Evolutionary conservation across 139 green algal species (phyloP).

Genomic region (Mychonastes homosphaera): DNA sequence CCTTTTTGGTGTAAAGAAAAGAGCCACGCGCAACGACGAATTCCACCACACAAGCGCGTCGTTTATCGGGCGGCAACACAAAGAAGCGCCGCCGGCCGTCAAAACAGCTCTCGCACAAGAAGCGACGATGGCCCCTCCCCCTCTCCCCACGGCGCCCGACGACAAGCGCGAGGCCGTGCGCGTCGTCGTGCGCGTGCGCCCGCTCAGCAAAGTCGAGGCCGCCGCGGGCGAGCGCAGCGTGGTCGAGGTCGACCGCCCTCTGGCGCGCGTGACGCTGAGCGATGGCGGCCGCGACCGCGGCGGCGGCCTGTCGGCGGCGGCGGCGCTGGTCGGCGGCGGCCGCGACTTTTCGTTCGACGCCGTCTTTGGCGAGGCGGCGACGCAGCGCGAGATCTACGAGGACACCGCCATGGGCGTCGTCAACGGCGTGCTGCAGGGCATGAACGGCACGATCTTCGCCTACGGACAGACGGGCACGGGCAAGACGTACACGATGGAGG

Average conservation of each 20-base stretch:
- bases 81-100: too few species aligned
- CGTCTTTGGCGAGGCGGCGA: conserved; percentile 51
- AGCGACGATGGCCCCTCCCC: too few species aligned
- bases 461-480: conserved; percentile 62
- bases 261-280: conserved; percentile 36
- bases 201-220: conserved; percentile 62
- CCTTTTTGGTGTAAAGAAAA: too few species aligned
- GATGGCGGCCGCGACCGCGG: conserved; percentile 39
- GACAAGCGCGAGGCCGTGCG: conserved; percentile 52
- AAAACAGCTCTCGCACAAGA: too few species aligned
- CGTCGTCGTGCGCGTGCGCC: conserved; percentile 66
- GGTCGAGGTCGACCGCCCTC: conserved; percentile 51
- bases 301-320: not conserved
- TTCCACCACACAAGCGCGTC: too few species aligned
- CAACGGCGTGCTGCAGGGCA: conserved; percentile 61
- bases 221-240: conserved; percentile 45
- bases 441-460: conserved; percentile 81
- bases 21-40: too few species aligned
- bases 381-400: conserved; percentile 61
- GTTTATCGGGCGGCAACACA: too few species aligned
- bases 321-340: too few species aligned
- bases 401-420: conserved; percentile 59
- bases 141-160: too few species aligned
- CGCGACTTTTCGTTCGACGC: conserved; percentile 85
- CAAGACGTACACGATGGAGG: conserved; percentile 75